These are phyloP conservation scores for Rubia yunnanensis DNA, from an alignment of 257 asterid genomes.

Conservation along the genomic window DNA sequence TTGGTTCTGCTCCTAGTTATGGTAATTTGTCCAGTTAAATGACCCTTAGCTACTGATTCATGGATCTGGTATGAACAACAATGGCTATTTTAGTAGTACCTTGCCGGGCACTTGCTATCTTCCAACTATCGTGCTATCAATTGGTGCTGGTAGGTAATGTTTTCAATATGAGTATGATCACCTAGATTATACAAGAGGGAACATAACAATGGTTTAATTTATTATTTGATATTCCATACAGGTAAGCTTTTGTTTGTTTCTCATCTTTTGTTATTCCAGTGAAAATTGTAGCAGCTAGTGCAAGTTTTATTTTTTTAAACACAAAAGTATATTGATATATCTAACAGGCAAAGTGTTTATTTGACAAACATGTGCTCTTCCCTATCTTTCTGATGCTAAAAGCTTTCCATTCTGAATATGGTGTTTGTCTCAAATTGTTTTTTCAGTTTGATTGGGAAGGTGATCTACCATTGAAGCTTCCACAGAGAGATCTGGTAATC, in stretches of 20 bases:
- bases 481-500: slow-evolving; percentile 63
- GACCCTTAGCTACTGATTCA: neutral
- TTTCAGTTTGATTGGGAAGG: slow-evolving; percentile 99
- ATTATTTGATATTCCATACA: too few relatives aligned
- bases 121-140: neutral
- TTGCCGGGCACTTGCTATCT: neutral
- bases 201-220: too few relatives aligned
- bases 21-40: neutral
- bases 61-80: neutral
- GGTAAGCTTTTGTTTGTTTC: neutral
- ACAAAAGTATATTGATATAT: too few relatives aligned
- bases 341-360: neutral
- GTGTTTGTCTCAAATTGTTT: neutral
- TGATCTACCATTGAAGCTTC: slow-evolving; percentile 68
- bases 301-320: neutral
- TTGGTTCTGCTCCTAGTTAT: neutral
- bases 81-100: neutral
- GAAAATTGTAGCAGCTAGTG: neutral
- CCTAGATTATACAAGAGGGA: too few relatives aligned
- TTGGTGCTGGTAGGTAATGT: too few relatives aligned
- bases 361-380: neutral
- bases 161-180: too few relatives aligned
- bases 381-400: neutral
- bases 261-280: neutral
- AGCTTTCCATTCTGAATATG: slow-evolving; percentile 1